These are phyloP conservation scores for Alternaria solani DNA, from an alignment of 2,329 filamentous ascomycete species.

Conservation along the genomic window DNA sequence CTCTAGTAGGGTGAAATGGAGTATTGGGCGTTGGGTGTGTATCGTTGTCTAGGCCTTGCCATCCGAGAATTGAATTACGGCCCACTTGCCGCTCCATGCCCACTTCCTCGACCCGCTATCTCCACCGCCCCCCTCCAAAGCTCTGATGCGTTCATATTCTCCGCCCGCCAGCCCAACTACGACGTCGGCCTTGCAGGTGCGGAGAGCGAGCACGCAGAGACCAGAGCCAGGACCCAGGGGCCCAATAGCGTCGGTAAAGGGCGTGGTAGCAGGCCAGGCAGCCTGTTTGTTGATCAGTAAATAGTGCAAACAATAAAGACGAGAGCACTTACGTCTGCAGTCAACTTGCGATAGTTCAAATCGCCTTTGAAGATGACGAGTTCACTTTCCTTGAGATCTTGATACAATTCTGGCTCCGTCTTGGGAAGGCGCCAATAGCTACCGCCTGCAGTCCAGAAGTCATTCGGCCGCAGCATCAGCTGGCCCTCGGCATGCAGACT, in stretches of 20 bases:
- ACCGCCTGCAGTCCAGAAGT: conserved; percentile 89
- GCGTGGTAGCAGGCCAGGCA: conserved; percentile 85
- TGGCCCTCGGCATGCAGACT: conserved; percentile 82
- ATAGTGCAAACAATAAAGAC: background rate
- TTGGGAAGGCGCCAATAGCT: conserved; percentile 88
- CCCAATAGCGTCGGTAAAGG: conserved; percentile 84
- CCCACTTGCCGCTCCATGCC: conserved; percentile 97
- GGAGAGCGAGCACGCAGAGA: conserved; percentile 82
- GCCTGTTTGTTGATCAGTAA: conserved; percentile 58
- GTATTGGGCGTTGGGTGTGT: background rate
- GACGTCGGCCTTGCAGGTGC: conserved; percentile 96
- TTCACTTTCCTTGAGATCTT: conserved; percentile 83
- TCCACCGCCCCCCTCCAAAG: conserved; percentile 73
- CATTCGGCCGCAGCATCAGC: conserved; percentile 81
- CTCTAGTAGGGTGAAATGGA: too few relatives aligned
- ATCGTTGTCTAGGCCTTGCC: conserved; percentile 60
- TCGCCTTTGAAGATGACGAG: conserved; percentile 97
- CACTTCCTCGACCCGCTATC: conserved; percentile 77
- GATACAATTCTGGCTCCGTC: conserved; percentile 70
- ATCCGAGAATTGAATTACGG: conserved; percentile 85
- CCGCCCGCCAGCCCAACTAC: conserved; percentile 87
- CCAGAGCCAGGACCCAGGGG: conserved; percentile 83
- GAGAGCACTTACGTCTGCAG: conserved; percentile 75
- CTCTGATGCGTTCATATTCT: conserved; percentile 80
- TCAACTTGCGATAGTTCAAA: conserved; percentile 93